These are phyloP conservation scores for Sugiyamaella japonica DNA, from an alignment of 1,139 yeast species.

Conservation along the genomic window DNA sequence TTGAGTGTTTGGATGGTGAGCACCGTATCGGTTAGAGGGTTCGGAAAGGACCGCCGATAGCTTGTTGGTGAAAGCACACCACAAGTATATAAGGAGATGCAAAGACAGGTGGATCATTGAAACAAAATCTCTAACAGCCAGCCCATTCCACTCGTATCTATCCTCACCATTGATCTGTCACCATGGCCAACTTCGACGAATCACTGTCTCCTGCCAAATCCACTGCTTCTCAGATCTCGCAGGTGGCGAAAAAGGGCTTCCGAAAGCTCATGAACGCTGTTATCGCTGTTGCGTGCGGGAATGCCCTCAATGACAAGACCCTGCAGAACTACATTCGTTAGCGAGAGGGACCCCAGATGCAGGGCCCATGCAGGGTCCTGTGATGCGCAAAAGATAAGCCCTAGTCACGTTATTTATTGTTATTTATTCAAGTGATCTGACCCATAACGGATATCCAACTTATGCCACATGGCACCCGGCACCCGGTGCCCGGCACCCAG, in stretches of 20 bases:
- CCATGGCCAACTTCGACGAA: conserved; percentile 12
- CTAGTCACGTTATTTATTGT: neutral
- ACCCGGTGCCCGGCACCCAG: too few relatives aligned
- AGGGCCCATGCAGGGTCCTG: neutral
- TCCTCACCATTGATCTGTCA: too few relatives aligned
- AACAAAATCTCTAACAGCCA: neutral
- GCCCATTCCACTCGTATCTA: neutral
- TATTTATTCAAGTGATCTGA: neutral
- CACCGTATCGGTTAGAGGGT: neutral
- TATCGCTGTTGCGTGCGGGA: conserved; percentile 11
- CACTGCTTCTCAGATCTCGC: conserved; percentile 17
- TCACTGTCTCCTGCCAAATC: conserved; percentile 14
- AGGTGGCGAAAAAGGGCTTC: conserved; percentile 17
- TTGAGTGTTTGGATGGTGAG: neutral
- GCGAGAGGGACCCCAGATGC: too few relatives aligned
- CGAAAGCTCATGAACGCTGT: conserved; percentile 11
- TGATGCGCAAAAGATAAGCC: neutral
- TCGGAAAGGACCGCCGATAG: neutral
- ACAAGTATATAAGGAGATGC: neutral
- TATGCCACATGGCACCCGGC: too few relatives aligned
- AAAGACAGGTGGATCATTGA: neutral
- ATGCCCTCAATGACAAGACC: conserved; percentile 17
- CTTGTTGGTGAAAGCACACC: neutral
- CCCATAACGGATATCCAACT: too few relatives aligned
- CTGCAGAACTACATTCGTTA: conserved; percentile 6